A percentile compares a stretch with the other conserved stretches of the same genome.
phyloP scores from a whole-genome alignment of 2,329 filamentous ascomycete genomes.

The Neofusicoccum cordaticola region DNA sequence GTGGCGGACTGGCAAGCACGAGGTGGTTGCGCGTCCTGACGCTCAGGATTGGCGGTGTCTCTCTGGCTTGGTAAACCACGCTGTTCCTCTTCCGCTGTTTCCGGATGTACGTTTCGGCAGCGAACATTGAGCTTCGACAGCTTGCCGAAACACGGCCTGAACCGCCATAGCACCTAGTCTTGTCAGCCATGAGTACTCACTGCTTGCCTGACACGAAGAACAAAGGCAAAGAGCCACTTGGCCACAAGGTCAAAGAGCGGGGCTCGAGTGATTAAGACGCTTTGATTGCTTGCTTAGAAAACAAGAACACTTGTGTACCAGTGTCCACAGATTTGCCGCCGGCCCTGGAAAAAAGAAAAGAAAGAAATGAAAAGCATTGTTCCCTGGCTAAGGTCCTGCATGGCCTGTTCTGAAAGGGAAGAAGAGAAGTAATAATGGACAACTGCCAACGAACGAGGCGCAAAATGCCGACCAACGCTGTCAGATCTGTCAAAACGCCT shows the following conservation, averaged over 20 bases:
- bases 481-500: background rate
- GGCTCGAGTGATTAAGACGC: background rate
- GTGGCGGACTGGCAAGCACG: too few relatives aligned
- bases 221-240: background rate
- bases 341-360: background rate
- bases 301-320: background rate
- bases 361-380: background rate
- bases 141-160: background rate
- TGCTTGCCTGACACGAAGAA: background rate
- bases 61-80: too few relatives aligned
- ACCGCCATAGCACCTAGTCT: background rate
- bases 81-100: background rate
- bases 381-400: background rate
- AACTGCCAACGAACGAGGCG: background rate
- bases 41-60: too few relatives aligned
- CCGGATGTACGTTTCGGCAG: background rate
- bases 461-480: background rate
- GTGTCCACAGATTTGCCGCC: background rate
- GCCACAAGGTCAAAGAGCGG: background rate
- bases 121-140: background rate
- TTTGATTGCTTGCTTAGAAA: constrained; percentile 8
- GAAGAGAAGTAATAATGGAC: too few relatives aligned
- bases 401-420: background rate
- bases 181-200: background rate
- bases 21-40: too few relatives aligned